Base-by-base conservation (phyloP, 805 yeast genomes). In the Sporopachydermia lactativora region DNA sequence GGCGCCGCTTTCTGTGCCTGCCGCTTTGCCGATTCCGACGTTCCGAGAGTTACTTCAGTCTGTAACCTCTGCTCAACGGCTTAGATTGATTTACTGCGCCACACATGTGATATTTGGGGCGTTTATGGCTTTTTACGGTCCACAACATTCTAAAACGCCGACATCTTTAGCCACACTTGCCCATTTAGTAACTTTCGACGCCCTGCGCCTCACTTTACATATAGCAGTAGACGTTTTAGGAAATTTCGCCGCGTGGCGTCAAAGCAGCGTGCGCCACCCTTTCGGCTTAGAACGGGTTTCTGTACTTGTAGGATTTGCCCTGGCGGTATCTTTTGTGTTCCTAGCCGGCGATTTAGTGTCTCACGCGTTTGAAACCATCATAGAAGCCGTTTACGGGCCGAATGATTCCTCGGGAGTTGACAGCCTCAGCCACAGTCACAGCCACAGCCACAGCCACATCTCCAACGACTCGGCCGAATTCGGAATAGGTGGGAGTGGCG, bases 261-360 rank as follows among this genome's bases (percentile, higher is more conserved):
- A 72, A 42, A 73, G 88, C 4, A 81, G 95, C 1, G 65, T 92
- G 19, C 76, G 77, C 11, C 81, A 76, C 47, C 98, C 98, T 1
- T 89, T 89, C 64, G 98, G 97, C 0, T 63, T 89, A 17, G 94
- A 94, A n/a, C 67, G 98, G 43, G 68, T 83, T 13, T 96, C 89
- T 53, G 94, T 89, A 0, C 61, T 89, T 14, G 76, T 81, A 37
- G 94, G 94, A 2, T 88, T 88, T 62, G 95, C 94, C 0, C 64
- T 86, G 36, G 75, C 92, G 13, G 78, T 89, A 1, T 79, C 94
- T 1, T 68, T 89, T 45, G 65, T 88, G 17, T 89, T 88, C 71
- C 94, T 89, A 45, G 96, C 97, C 0, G 72, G 85, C 40, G 97
- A 89, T 58, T 64, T 92, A 40, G 61, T 83, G 37, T 83, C 94